Conservation (phyloP, 2,329 filamentous ascomycete species). For the Dothideomycetes sp. region DNA sequence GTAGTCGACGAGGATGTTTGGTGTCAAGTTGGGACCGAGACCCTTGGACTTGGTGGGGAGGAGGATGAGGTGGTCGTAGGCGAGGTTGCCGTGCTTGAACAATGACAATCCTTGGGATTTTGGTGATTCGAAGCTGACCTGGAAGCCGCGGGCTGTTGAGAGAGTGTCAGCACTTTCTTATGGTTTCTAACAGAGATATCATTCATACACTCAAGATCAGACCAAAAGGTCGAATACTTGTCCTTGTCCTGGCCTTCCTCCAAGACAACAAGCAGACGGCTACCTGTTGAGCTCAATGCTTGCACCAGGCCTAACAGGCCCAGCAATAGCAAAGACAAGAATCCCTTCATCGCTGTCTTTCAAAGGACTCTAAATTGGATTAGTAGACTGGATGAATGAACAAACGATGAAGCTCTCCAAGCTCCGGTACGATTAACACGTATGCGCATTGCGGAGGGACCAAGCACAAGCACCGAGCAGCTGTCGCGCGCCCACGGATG, state of each 20-base stretch:
- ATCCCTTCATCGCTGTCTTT: slow-evolving; percentile 25
- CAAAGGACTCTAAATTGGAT: too few species aligned
- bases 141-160: slow-evolving; percentile 65
- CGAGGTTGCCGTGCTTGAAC: slow-evolving; percentile 77
- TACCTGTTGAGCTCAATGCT: slow-evolving; percentile 70
- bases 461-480: too few species aligned
- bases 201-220: slow-evolving; percentile 57
- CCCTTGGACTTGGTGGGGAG: slow-evolving; percentile 88
- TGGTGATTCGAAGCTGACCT: slow-evolving; percentile 71
- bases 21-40: slow-evolving; percentile 79
- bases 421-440: too few species aligned
- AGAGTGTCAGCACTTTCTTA: not conserved
- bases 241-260: slow-evolving; percentile 75
- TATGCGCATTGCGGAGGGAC: too few species aligned
- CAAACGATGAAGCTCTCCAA: too few species aligned
- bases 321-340: slow-evolving; percentile 44
- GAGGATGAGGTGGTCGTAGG: slow-evolving; percentile 84
- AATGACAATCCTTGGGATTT: slow-evolving; percentile 69
- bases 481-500: too few species aligned
- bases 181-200: not conserved
- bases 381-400: too few species aligned
- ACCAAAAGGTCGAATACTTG: slow-evolving; percentile 73
- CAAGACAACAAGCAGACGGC: slow-evolving; percentile 73
- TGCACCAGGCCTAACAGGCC: slow-evolving; percentile 57
- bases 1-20: slow-evolving; percentile 80